phyloP scores from a whole-genome alignment of 2,329 filamentous ascomycete genomes.

The Fusarium pininemorale region DNA sequence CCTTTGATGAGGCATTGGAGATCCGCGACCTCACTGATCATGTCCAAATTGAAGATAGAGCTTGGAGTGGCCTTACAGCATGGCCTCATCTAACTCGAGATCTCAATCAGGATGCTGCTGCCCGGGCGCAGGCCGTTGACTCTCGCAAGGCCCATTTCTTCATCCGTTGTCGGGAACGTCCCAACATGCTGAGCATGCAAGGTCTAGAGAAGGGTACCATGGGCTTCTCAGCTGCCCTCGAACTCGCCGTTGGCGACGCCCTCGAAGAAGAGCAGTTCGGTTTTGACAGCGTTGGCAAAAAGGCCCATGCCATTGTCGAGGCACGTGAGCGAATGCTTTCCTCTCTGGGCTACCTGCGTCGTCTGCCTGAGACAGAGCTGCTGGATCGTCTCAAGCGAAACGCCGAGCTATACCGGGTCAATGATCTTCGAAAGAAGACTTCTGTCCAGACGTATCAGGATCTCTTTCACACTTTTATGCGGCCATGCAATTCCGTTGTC shows the following conservation, averaged over 20 bases:
- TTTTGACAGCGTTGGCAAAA: conserved; percentile 64
- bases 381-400: conserved; percentile 68
- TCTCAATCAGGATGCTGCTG: conserved; percentile 56
- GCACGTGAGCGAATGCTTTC: conserved; percentile 66
- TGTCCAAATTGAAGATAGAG: conserved; percentile 68
- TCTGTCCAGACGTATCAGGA: conserved; percentile 69
- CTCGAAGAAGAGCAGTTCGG: conserved; percentile 70
- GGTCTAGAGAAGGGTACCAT: conserved; percentile 76
- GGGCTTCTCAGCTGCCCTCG: conserved; percentile 74
- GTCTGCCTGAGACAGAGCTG: conserved; percentile 65
- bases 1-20: conserved; percentile 70
- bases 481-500: conserved; percentile 64
- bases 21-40: conserved; percentile 73
- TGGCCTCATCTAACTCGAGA: conserved; percentile 68
- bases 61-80: conserved; percentile 70
- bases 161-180: conserved; percentile 67
- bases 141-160: conserved; percentile 66
- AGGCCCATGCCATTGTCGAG: conserved; percentile 64
- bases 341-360: conserved; percentile 61
- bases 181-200: conserved; percentile 78
- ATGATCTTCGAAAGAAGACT: conserved; percentile 60
- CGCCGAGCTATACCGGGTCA: conserved; percentile 63
- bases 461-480: conserved; percentile 67
- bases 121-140: conserved; percentile 53
- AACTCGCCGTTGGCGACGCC: conserved; percentile 71